Evolutionary conservation across 192 early-diverging fungal genomes (phyloP).

Genomic region (Backusella morwellensis): DNA sequence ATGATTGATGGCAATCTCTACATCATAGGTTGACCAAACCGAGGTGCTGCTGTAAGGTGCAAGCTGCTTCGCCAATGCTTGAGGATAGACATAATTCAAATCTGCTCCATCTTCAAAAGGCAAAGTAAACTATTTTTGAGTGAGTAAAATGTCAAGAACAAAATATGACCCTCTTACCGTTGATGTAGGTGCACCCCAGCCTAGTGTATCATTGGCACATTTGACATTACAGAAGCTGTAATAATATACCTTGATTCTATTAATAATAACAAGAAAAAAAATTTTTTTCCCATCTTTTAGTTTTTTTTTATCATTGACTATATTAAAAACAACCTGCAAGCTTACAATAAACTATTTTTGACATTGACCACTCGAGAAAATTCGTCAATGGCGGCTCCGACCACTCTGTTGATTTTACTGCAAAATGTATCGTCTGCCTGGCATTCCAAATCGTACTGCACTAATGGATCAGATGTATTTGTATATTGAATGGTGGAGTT

Average conservation of each 20-base stretch:
- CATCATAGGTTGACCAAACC: conserved; percentile 26
- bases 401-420: conserved; percentile 16
- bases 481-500: conserved; percentile 18
- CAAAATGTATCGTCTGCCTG: conserved; percentile 25
- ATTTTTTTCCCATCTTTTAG: not conserved
- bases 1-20: conserved; percentile 34
- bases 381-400: conserved; percentile 22
- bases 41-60: conserved; percentile 20
- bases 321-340: not conserved
- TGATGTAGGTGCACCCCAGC: conserved; percentile 3
- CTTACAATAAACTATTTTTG: conserved; percentile 32
- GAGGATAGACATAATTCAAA: conserved; percentile 34
- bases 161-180: not conserved
- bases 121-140: conserved; percentile 25
- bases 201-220: conserved; percentile 13
- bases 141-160: not conserved
- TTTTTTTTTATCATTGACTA: not conserved
- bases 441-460: conserved; percentile 21
- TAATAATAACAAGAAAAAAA: not conserved
- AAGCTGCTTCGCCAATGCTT: conserved; percentile 36
- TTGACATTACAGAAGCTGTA: not conserved
- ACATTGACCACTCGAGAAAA: conserved; percentile 23
- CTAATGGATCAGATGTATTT: conserved; percentile 14
- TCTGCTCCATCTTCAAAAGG: conserved; percentile 31
- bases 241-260: not conserved